Evolutionary conservation across 495 filamentous ascomycete species (phyloP).

Genomic region (Penicillium bovifimosum): DNA sequence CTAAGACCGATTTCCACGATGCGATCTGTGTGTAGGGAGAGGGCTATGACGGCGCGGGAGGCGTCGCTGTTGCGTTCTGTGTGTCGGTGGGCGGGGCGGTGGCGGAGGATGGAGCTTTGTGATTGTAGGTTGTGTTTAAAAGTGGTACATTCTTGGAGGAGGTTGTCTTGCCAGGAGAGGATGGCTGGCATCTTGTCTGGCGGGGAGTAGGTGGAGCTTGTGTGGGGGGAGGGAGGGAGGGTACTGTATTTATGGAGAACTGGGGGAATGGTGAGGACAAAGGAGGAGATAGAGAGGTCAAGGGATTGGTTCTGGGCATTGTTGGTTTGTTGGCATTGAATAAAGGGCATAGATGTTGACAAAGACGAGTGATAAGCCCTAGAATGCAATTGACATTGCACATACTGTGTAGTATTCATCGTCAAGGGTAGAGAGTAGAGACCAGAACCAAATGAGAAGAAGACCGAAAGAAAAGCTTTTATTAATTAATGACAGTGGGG

Average conservation of each 20-base stretch:
- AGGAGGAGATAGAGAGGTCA: neutral
- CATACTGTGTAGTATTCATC: too few relatives aligned
- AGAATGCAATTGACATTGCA: neutral
- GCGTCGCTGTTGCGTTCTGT: neutral
- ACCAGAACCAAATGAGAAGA: neutral
- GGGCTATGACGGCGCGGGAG: neutral
- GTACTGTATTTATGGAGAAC: neutral
- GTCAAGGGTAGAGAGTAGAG: neutral
- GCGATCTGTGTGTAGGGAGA: neutral
- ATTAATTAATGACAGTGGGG: neutral
- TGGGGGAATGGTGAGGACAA: neutral
- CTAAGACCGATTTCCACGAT: neutral
- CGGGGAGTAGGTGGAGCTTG: neutral
- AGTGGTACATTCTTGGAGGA: neutral
- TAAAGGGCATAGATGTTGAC: neutral
- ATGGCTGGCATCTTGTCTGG: neutral
- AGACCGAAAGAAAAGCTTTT: neutral
- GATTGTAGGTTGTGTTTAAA: neutral
- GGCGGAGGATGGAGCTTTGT: neutral
- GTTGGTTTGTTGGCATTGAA: neutral
- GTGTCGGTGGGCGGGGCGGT: neutral
- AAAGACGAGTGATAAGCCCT: too few relatives aligned
- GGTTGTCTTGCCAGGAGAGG: neutral
- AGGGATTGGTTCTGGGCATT: too few relatives aligned
- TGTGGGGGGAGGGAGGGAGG: neutral